A percentile compares a stretch with the other conserved stretches of the same genome.
These are phyloP conservation scores for Halophytophthora batemanensis DNA, from an alignment of 352 stramenopile genomes.

Conservation along the genomic window DNA sequence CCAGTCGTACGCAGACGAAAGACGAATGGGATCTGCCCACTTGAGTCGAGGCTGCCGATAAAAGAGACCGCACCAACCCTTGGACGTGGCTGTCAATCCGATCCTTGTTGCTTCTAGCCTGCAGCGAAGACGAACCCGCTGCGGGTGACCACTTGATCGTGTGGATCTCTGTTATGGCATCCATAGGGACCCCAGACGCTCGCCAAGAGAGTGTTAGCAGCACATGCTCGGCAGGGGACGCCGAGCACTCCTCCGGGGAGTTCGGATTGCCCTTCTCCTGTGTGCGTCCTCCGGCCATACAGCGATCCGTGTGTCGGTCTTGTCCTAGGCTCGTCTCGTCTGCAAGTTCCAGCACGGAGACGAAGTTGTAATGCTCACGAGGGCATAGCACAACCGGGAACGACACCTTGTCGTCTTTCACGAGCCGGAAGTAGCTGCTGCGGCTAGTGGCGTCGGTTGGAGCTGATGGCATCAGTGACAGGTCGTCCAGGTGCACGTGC, in stretches of 20 bases:
- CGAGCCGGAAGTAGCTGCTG: conserved; percentile 22
- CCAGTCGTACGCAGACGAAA: conserved; percentile 31
- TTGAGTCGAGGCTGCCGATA: conserved; percentile 8
- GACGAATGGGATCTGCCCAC: conserved; percentile 12
- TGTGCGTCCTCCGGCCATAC: background rate
- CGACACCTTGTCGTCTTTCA: conserved; percentile 35
- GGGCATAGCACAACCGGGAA: conserved; percentile 56
- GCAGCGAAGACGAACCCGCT: conserved; percentile 4
- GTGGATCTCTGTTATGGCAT: conserved; percentile 61
- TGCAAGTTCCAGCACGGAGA: conserved; percentile 40
- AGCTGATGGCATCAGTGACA: conserved; percentile 14
- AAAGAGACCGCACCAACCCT: conserved; percentile 16
- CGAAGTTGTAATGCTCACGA: conserved; percentile 66
- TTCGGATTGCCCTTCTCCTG: conserved; percentile 18
- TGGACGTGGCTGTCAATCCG: conserved; percentile 4
- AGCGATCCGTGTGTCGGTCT: background rate
- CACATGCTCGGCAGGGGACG: conserved; percentile 33
- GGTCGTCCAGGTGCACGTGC: conserved; percentile 62
- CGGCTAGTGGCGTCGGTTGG: conserved; percentile 7
- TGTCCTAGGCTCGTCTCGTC: conserved; percentile 12
- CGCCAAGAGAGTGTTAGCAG: conserved; percentile 69
- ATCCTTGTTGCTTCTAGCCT: conserved; percentile 15
- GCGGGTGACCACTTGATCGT: conserved; percentile 64
- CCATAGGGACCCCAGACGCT: conserved; percentile 18
- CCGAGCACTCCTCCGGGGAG: background rate